Base-by-base conservation (phyloP, 23 red algal species). In the Gracilaria gracilis region DNA sequence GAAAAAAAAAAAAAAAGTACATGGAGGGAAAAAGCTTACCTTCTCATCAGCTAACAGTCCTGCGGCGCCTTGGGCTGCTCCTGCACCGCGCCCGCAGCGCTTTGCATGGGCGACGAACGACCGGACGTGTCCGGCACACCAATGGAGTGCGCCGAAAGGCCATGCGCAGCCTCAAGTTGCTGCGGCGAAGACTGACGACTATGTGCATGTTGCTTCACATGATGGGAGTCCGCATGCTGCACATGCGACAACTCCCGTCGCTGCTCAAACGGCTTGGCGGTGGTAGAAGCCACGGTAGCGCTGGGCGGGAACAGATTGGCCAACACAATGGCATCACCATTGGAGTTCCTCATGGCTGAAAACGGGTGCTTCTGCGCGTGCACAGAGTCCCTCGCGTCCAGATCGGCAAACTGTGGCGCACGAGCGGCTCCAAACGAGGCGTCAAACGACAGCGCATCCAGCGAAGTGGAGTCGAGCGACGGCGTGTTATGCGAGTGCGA, bases 221-320 rank as follows among this genome's bases (percentile, higher is more conserved):
- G 6, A 34, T 36, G 65, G 6, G 65, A 70, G 14, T 70, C 65
- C 12, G 24, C 3, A 33, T 79, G 75, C 75, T 79, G 11, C 33
- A 55, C 31, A 21, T 74, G 67, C 3, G 75, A 50, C 46, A 79
- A 12, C 21, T 79, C 46, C 3, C 75, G 47, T 20, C 47, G 46
- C 75, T 79, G 75, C 4, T 58, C 75, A 58, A 79, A 58, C 75
- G 75, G 75, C 75, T 33, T 58, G 31, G 36, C 49, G 8, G 14
- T 33, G 9, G 75, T 9, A 21, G 38, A 58, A 23, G 75, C 75
- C 38, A n/a, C n/a, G 11, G 75, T 16, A 42, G 47, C 75, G 34
- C 65, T 70, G 27, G 31, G 6, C 23, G 65, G 65, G 35, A 70
- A 70, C 65, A 70, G 65, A 19, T 70, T 70, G 4, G 65, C 65